Evolutionary conservation across 2,329 filamentous ascomycete species (phyloP).

Genomic region (Macrophomina pseudophaseolina): DNA sequence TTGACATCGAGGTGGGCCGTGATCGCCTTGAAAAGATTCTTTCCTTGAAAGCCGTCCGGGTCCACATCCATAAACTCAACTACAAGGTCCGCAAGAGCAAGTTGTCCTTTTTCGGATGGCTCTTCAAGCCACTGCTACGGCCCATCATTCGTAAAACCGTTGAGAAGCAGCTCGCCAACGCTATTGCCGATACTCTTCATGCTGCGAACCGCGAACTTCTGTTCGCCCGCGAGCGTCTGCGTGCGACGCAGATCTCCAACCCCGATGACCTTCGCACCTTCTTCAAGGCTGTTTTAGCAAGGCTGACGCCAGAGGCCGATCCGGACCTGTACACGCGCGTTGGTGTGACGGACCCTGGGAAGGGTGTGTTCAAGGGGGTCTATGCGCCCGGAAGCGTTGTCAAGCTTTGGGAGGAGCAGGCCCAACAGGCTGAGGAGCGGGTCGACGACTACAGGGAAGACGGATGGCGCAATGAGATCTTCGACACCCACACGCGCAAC

Average conservation of each 20-base stretch:
- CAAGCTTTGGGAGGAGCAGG: slow-evolving; percentile 88
- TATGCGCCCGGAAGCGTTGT: slow-evolving; percentile 91
- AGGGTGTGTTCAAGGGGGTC: slow-evolving; percentile 76
- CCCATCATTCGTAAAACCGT: slow-evolving; percentile 80
- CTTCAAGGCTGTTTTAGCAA: slow-evolving; percentile 77
- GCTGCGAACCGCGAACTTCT: slow-evolving; percentile 83
- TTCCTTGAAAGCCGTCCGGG: slow-evolving; percentile 74
- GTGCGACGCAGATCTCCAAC: slow-evolving; percentile 82
- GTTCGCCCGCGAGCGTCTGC: slow-evolving; percentile 82
- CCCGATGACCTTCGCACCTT: slow-evolving; percentile 83
- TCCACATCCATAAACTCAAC: slow-evolving; percentile 84
- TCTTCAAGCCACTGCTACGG: slow-evolving; percentile 82
- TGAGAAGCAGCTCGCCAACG: slow-evolving; percentile 75
- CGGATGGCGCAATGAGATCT: slow-evolving; percentile 88
- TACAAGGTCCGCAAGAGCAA: slow-evolving; percentile 77
- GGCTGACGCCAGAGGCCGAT: slow-evolving; percentile 73
- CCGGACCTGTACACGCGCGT: slow-evolving; percentile 77
- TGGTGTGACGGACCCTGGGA: slow-evolving; percentile 67
- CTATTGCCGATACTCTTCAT: slow-evolving; percentile 72
- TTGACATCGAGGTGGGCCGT: slow-evolving; percentile 83
- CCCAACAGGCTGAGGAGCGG: slow-evolving; percentile 68
- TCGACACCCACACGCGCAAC: slow-evolving; percentile 57
- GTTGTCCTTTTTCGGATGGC: slow-evolving; percentile 78
- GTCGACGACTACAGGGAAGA: slow-evolving; percentile 74
- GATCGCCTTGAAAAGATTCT: slow-evolving; percentile 82